A percentile compares a stretch with the other conserved stretches of the same genome.
Conservation (phyloP, 2,329 filamentous ascomycete species). For the Aspergillus thermomutatus region DNA sequence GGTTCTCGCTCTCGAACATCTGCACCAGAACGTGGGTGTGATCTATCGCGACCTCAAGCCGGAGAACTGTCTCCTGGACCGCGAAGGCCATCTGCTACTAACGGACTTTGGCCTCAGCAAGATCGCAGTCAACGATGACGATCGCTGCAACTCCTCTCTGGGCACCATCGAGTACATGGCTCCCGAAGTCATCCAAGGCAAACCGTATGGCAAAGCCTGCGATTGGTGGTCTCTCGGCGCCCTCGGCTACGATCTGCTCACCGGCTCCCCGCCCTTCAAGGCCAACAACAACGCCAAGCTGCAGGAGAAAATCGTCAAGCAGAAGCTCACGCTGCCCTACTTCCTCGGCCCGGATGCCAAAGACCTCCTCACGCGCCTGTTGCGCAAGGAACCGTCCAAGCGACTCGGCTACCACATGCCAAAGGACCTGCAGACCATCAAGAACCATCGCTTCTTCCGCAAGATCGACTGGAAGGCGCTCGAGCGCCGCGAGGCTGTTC, state of each 20-base stretch:
- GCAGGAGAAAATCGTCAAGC: slow-evolving; percentile 90
- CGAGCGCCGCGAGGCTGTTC: slow-evolving; percentile 74
- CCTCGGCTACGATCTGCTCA: slow-evolving; percentile 87
- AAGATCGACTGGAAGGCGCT: slow-evolving; percentile 94
- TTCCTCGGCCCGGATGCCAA: slow-evolving; percentile 90
- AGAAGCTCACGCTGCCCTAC: slow-evolving; percentile 85
- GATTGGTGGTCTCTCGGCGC: slow-evolving; percentile 99
- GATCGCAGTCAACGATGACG: slow-evolving; percentile 71
- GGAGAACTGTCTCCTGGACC: slow-evolving; percentile 91
- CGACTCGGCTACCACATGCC: slow-evolving; percentile 84
- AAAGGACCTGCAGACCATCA: slow-evolving; percentile 80
- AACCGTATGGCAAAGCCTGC: slow-evolving; percentile 87
- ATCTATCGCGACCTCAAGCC: slow-evolving; percentile 97
- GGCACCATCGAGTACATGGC: slow-evolving; percentile 99
- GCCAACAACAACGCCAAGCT: slow-evolving; percentile 92
- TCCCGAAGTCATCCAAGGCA: slow-evolving; percentile 84
- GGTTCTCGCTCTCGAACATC: slow-evolving; percentile 86
- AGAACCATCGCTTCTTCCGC: slow-evolving; percentile 92
- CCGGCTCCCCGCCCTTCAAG: slow-evolving; percentile 84
- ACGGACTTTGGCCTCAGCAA: slow-evolving; percentile 98
- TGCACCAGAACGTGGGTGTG: slow-evolving; percentile 88
- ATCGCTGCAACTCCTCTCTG: slow-evolving; percentile 80
- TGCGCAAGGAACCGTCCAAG: slow-evolving; percentile 90
- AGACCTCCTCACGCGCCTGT: slow-evolving; percentile 81
- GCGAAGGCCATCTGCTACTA: slow-evolving; percentile 85